Percentiles rank a stretch among this genome's conserved stretches.
Evolutionary conservation across 2,329 filamentous ascomycete genomes (phyloP).

Genomic region (Colletotrichum sp.): DNA sequence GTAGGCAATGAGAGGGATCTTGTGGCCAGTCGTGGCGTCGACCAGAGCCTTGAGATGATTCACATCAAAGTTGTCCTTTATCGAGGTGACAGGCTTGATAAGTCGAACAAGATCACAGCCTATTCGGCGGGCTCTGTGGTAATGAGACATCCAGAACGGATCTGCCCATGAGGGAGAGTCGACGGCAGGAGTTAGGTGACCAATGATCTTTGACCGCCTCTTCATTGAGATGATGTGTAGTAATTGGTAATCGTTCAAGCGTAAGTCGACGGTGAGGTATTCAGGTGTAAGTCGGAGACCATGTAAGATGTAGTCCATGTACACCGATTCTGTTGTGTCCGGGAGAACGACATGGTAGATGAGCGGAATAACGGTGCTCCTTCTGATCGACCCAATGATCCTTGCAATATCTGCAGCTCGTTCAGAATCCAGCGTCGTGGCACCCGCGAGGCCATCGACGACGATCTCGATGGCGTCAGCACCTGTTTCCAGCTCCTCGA

Average conservation of each 20-base stretch:
- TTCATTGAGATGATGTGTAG: slow-evolving; percentile 53
- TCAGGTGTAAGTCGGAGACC: slow-evolving; percentile 67
- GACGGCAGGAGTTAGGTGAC: slow-evolving; percentile 50
- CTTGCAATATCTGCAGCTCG: slow-evolving; percentile 59
- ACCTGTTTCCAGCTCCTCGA: slow-evolving; percentile 70
- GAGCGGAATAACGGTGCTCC: slow-evolving; percentile 66
- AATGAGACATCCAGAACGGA: slow-evolving; percentile 58
- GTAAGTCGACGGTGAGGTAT: slow-evolving; percentile 66
- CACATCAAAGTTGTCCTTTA: slow-evolving; percentile 69
- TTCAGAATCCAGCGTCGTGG: slow-evolving; percentile 26
- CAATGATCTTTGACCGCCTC: slow-evolving; percentile 67
- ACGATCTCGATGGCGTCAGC: slow-evolving; percentile 71
- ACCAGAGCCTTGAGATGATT: slow-evolving; percentile 58
- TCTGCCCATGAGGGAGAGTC: slow-evolving; percentile 60
- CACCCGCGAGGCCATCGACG: slow-evolving; percentile 40
- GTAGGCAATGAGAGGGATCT: slow-evolving; percentile 65
- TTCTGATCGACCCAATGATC: slow-evolving; percentile 63
- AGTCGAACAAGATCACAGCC: slow-evolving; percentile 69
- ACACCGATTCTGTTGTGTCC: slow-evolving; percentile 37
- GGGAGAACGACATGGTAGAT: slow-evolving; percentile 56
- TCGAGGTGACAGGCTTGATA: slow-evolving; percentile 58
- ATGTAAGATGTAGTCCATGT: slow-evolving; percentile 63
- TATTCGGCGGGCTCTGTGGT: slow-evolving; percentile 60
- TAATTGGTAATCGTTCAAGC: slow-evolving; percentile 57
- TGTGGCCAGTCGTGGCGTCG: slow-evolving; percentile 42